phyloP scores from a whole-genome alignment of 2,329 filamentous ascomycete species.

The Neophaeococcomyces mojaviensis region DNA sequence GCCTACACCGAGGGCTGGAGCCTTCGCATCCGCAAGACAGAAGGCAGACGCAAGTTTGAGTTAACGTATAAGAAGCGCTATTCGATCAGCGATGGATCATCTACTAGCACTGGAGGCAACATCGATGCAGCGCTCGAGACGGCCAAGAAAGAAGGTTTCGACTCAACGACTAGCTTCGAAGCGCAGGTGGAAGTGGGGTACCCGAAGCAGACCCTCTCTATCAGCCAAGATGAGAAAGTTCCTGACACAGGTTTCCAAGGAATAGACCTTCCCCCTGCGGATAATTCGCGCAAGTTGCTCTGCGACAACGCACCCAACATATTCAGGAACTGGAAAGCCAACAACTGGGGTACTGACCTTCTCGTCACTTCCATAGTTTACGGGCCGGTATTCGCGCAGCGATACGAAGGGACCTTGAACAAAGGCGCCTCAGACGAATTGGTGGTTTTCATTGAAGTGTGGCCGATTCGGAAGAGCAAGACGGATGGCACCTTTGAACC shows the following conservation, averaged over 20 bases:
- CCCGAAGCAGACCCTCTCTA: slow-evolving; percentile 32
- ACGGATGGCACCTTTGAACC: slow-evolving; percentile 1
- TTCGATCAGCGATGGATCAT: slow-evolving; percentile 24
- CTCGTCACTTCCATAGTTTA: slow-evolving; percentile 25
- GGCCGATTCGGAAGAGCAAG: slow-evolving; percentile 19
- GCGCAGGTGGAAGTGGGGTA: slow-evolving; percentile 34
- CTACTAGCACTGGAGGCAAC: slow-evolving; percentile 25
- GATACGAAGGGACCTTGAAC: slow-evolving; percentile 27
- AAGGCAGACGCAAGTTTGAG: slow-evolving; percentile 29
- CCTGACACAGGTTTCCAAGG: slow-evolving; percentile 19
- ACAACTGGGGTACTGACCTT: slow-evolving; percentile 7
- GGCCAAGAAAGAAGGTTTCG: slow-evolving; percentile 30
- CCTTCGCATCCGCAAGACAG: slow-evolving; percentile 31
- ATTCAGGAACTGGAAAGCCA: slow-evolving; percentile 26
- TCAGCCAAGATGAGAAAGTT: slow-evolving; percentile 27
- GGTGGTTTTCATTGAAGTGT: slow-evolving; percentile 29
- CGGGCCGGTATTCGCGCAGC: slow-evolving; percentile 28
- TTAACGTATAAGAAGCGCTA: slow-evolving; percentile 37
- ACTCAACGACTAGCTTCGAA: slow-evolving; percentile 27
- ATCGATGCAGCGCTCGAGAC: slow-evolving; percentile 3
- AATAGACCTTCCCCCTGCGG: neutral
- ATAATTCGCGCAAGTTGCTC: slow-evolving; percentile 13
- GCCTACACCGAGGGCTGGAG: slow-evolving; percentile 32
- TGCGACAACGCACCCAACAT: slow-evolving; percentile 6
- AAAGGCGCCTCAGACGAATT: slow-evolving; percentile 26